These are phyloP conservation scores for Laburnicola sp. DNA, from an alignment of 2,329 filamentous ascomycete genomes.

Conservation along the genomic window DNA sequence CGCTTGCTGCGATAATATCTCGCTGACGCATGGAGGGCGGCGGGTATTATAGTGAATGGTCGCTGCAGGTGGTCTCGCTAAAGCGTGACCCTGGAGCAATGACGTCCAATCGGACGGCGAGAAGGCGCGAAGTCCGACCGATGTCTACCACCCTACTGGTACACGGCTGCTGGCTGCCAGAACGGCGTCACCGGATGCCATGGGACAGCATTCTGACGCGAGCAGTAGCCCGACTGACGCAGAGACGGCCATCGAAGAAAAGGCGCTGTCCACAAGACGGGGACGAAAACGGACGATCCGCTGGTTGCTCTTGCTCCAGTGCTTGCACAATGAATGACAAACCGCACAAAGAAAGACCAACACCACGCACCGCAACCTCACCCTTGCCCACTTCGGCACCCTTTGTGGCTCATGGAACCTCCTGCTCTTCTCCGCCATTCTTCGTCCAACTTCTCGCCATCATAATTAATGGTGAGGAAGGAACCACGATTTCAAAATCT, in stretches of 20 bases:
- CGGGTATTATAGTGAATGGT: constrained; percentile 19
- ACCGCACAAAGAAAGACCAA: background rate
- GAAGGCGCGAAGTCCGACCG: constrained; percentile 23
- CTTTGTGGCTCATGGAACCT: background rate
- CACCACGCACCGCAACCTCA: background rate
- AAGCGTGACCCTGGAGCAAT: background rate
- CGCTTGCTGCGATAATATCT: constrained; percentile 21
- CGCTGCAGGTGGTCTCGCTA: constrained; percentile 8
- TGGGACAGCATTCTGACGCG: too few relatives aligned
- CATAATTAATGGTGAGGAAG: background rate
- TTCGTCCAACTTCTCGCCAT: background rate
- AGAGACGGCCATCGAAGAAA: too few relatives aligned
- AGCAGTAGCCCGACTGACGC: too few relatives aligned
- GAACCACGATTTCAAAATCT: background rate
- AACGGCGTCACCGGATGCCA: too few relatives aligned
- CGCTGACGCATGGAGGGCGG: constrained; percentile 18
- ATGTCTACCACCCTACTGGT: too few relatives aligned
- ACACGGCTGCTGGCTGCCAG: too few relatives aligned
- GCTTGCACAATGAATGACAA: too few relatives aligned
- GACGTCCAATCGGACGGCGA: constrained; percentile 32
- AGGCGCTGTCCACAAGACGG: too few relatives aligned
- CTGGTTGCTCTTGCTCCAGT: too few relatives aligned
- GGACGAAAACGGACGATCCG: too few relatives aligned
- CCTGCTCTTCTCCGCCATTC: background rate
- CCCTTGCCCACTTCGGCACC: background rate